These are phyloP conservation scores for Delonix regia DNA, from an alignment of 306 rosid genomes.

Conservation along the genomic window DNA sequence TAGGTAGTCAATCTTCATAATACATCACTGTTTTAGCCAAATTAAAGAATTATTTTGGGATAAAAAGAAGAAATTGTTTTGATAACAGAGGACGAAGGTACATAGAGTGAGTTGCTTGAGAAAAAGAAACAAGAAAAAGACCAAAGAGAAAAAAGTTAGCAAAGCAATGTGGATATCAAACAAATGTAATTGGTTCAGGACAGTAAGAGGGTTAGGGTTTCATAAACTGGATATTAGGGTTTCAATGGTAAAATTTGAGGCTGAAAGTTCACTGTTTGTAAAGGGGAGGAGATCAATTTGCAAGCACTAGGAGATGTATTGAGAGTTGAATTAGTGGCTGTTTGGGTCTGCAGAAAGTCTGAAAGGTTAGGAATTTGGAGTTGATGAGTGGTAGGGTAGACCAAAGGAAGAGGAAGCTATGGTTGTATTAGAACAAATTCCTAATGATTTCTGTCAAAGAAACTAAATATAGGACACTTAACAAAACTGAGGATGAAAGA, in stretches of 20 bases:
- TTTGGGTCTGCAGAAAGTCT: neutral
- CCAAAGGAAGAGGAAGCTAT: no score
- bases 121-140: neutral
- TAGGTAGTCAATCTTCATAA: slow-evolving; percentile 8
- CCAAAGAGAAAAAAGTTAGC: neutral
- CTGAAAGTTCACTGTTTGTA: neutral
- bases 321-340: neutral
- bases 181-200: neutral
- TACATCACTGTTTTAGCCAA: neutral
- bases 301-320: neutral
- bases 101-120: neutral
- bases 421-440: neutral
- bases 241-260: neutral
- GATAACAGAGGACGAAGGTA: neutral
- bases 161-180: neutral
- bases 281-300: neutral
- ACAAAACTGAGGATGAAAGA: neutral
- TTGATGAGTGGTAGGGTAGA: no score
- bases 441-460: neutral
- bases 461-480: neutral
- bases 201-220: neutral
- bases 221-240: neutral
- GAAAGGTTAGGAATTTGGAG: neutral
- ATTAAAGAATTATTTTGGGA: neutral
- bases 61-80: slow-evolving; percentile 10